Percentiles rank a stretch among this genome's conserved stretches.
Evolutionary conservation across 352 stramenopile genomes (phyloP).

Genomic region (Phytophthora chlamydospora): DNA sequence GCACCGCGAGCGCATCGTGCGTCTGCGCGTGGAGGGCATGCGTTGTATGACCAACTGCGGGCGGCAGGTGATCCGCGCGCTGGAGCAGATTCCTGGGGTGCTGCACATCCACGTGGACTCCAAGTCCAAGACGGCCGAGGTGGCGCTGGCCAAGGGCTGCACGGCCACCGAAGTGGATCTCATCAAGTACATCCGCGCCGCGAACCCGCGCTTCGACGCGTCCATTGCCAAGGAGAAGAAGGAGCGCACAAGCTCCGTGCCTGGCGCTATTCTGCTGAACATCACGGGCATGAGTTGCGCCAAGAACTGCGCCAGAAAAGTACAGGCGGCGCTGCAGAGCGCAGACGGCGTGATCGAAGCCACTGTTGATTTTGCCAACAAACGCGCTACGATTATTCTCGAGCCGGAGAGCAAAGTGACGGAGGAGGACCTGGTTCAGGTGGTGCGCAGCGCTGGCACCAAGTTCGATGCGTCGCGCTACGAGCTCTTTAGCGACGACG

Average conservation of each 20-base stretch:
- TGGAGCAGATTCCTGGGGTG: slow-evolving; percentile 84
- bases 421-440: slow-evolving; percentile 69
- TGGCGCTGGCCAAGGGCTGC: slow-evolving; percentile 78
- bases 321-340: slow-evolving; percentile 59
- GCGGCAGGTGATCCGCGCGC: slow-evolving; percentile 73
- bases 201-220: slow-evolving; percentile 79
- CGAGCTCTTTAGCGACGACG: slow-evolving; percentile 60
- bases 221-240: slow-evolving; percentile 67
- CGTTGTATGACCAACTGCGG: slow-evolving; percentile 90
- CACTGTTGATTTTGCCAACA: slow-evolving; percentile 71
- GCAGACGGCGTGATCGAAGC: slow-evolving; percentile 66
- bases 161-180: slow-evolving; percentile 87
- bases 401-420: slow-evolving; percentile 62
- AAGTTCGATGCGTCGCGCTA: slow-evolving; percentile 70
- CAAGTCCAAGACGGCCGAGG: slow-evolving; percentile 76
- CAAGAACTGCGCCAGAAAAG: slow-evolving; percentile 64
- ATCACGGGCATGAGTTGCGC: slow-evolving; percentile 82
- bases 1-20: slow-evolving; percentile 80
- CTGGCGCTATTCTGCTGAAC: slow-evolving; percentile 71
- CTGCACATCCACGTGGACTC: slow-evolving; percentile 87
- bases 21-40: slow-evolving; percentile 81
- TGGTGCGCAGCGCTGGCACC: slow-evolving; percentile 51
- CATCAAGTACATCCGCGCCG: slow-evolving; percentile 80
- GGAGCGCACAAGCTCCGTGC: slow-evolving; percentile 51
- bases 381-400: slow-evolving; percentile 76